A percentile compares a stretch with the other conserved stretches of the same genome.
phyloP scores from a whole-genome alignment of 176 grass and related monocot species.

The Triticum monococcum region DNA sequence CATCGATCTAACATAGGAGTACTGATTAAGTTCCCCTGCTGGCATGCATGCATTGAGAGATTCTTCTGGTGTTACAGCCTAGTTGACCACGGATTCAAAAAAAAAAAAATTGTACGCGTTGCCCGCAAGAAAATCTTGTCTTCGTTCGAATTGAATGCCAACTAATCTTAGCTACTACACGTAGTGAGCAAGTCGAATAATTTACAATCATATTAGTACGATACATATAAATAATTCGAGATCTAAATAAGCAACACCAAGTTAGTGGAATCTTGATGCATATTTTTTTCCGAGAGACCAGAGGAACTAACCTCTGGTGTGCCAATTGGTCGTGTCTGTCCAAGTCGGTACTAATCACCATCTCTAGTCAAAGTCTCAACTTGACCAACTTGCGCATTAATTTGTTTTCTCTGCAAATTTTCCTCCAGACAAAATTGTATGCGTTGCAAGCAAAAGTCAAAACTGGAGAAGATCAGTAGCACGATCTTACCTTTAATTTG shows the following conservation, averaged over 20 bases:
- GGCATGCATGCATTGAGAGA: background rate
- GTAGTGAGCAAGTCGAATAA: too few species aligned
- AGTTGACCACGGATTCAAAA: background rate
- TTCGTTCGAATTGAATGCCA: too few species aligned
- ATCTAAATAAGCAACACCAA: too few species aligned
- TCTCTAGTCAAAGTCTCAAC: constrained; percentile 19
- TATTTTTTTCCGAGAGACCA: background rate
- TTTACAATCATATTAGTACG: too few species aligned
- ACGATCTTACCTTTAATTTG: too few species aligned
- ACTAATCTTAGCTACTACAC: too few species aligned
- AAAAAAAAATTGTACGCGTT: background rate
- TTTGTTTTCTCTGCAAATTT: background rate
- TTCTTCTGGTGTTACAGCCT: background rate
- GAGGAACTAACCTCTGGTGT: background rate
- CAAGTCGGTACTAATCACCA: constrained; percentile 7
- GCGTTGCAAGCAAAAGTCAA: too few species aligned
- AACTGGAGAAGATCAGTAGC: too few species aligned
- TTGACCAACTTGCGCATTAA: background rate
- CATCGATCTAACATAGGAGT: too few species aligned
- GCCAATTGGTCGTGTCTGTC: background rate
- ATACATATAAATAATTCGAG: too few species aligned
- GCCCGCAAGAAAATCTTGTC: too few species aligned
- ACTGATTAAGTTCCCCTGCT: too few species aligned
- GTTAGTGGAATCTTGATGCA: background rate
- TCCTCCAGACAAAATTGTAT: background rate